Evolutionary conservation across 2,329 filamentous ascomycete genomes (phyloP).

Genomic region (Xylariaceae sp.): DNA sequence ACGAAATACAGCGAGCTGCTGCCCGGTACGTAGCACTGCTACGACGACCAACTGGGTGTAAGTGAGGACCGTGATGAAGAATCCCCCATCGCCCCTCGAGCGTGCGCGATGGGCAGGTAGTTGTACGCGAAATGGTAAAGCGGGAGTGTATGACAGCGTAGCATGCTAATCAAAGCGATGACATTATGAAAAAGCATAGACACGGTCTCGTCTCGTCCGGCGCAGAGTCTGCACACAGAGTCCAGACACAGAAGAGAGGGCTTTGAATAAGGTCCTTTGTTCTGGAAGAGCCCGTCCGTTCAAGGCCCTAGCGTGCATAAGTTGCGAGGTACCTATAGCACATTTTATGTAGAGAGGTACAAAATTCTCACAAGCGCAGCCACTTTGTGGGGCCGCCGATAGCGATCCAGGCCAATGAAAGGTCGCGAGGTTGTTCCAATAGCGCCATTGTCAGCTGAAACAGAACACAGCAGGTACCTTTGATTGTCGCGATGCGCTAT

Average conservation of each 20-base stretch:
- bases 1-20: neutral
- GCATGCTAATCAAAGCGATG: neutral
- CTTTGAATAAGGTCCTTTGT: constrained; percentile 4
- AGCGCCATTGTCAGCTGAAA: neutral
- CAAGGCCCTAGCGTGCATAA: neutral
- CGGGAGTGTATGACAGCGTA: neutral
- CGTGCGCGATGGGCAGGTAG: neutral
- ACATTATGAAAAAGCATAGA: neutral
- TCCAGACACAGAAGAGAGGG: constrained; percentile 13
- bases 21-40: neutral
- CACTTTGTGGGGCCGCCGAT: constrained; percentile 6
- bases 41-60: no score
- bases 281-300: neutral
- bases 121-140: neutral
- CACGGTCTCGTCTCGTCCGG: neutral
- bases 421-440: constrained; percentile 1
- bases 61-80: no score
- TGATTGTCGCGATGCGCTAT: constrained; percentile 8
- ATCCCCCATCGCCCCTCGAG: no score
- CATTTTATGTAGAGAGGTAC: neutral
- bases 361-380: neutral
- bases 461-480: constrained; percentile 2
- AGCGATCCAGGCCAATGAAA: constrained; percentile 5
- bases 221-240: neutral
- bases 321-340: constrained; percentile 8